Evolutionary conservation across 2,329 filamentous ascomycete species (phyloP).

Genomic region (Clonostachys solani): DNA sequence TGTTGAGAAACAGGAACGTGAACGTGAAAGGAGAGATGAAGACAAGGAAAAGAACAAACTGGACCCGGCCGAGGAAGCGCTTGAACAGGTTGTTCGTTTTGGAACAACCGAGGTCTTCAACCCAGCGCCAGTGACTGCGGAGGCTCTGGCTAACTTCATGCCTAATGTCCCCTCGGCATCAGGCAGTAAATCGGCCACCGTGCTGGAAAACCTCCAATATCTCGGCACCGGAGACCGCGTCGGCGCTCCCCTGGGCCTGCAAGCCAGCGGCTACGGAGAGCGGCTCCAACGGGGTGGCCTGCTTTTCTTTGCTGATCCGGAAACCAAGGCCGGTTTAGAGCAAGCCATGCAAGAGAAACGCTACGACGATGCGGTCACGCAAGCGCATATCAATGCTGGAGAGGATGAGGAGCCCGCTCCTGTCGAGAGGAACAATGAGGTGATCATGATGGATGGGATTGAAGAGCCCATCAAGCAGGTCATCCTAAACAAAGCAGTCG

Average conservation of each 20-base stretch:
- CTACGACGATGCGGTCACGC: conserved; percentile 6
- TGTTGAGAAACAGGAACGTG: background rate
- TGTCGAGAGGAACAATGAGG: conserved; percentile 7
- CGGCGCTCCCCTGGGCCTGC: conserved; percentile 19
- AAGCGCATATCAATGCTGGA: conserved; percentile 6
- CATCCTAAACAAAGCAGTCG: conserved; percentile 23
- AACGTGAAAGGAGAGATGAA: background rate
- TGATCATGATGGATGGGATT: conserved; percentile 19
- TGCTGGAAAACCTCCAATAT: conserved; percentile 27
- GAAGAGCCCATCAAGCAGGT: conserved; percentile 25
- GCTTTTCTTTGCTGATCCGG: conserved; percentile 23
- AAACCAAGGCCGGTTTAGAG: conserved; percentile 21
- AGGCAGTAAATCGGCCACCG: conserved; percentile 20
- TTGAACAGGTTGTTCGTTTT: conserved; percentile 27
- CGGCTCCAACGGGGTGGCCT: conserved; percentile 19
- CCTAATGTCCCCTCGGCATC: conserved; percentile 19
- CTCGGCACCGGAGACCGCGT: conserved; percentile 27
- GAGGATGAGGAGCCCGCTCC: conserved; percentile 8
- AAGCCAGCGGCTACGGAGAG: conserved; percentile 20
- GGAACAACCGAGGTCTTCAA: conserved; percentile 20
- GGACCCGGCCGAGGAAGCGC: conserved; percentile 25
- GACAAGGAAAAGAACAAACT: conserved; percentile 15
- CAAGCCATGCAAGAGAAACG: conserved; percentile 16
- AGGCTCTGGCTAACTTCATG: conserved; percentile 19
- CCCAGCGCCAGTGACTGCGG: conserved; percentile 23